Evolutionary conservation across 805 yeast species (phyloP), one percentile per base, ranked within the genome.

Genomic region (Candida endomychidarum): DNA sequence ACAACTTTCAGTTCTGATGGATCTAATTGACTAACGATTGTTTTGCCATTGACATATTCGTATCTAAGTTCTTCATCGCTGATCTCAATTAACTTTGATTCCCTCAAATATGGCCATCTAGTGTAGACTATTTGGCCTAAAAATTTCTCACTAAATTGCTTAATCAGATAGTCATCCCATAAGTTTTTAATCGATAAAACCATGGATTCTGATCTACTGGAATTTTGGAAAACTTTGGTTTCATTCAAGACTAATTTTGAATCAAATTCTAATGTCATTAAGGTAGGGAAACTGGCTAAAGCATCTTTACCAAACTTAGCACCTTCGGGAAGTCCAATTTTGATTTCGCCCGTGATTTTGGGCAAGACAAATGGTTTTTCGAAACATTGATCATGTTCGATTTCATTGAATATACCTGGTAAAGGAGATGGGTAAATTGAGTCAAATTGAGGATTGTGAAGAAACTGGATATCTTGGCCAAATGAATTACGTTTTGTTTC

Each of bases 61-160:
- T 76, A 85, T 32, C 67, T 70, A 51, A 60, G 63, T 12, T 67
- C 60, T 10, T 72, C 75, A 57, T 85, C 90, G 24, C 72, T 58
- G 3, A 91, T 76, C 16, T 74, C 72, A 9, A 80, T 67, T 28
- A 91, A 80, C 53, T 76, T 79, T 8, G 89, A 83, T 63, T 91
- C 97, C 50, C 81, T 75, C 49, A 93, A 67, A 54, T 79, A 86
- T n/a, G 99, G 99, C 91, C 96, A 93, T 50, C 82, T 78, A 9
- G 86, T 77, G 57, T 81, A 90, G 2, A 86, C 83, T 36, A 79
- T 62, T 42, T 79, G 72, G 33, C 80, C 81, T 40, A 84, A 51
- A 41, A 74, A 78, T 52, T 80, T 74, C 42, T 77, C 74, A 17
- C 88, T 82, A 52, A 87, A 72, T 46, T 83, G 86, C 36, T 78